Base-by-base conservation (phyloP, 805 yeast species). In the Candida sithepensis region DNA sequence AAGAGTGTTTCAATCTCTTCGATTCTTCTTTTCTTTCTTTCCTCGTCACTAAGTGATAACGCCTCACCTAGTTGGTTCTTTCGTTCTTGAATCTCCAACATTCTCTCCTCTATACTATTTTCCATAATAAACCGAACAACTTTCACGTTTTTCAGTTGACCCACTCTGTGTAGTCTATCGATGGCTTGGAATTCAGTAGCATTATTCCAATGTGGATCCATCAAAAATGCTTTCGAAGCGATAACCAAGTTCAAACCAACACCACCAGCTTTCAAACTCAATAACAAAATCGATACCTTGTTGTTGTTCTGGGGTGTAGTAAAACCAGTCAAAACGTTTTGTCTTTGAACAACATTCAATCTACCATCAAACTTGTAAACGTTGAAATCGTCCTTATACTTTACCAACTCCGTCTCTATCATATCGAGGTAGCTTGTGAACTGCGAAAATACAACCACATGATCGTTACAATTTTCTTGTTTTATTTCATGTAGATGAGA, bases 191-290 rank as follows among this genome's bases (percentile, higher is more conserved):
- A 88, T 58, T 89, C 96, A 45, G 85, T 81, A 42, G 96, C 88
- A 41, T 88, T 95, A 26, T 94, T 87, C 97, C 97, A 91, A 94
- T 96, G 91, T 0, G 97, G 97, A 59, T 91, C 97, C 88, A 92
- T 85, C 78, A 91, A 75, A 56, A 82, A 89, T 2, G 95, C 97
- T 32, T 79, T 75, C 0, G 88, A 84, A 0, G 97, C 96, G 43
- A 84, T 80, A 0, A 96, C 91, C 50, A 91, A 69, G 60, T 91
- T 91, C 52, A 91, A 71, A 0, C 97, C 97, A 12, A 90, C 96
- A 7, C 97, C 97, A 21, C 97, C 97, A 0, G 97, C 96, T 64
- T 89, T 91, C 52, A 90, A 68, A 7, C 96, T 85, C 18, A 91
- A 63, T 20, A 91, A 68, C 10, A 91, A 62, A 1, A 91, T 75